phyloP scores from a whole-genome alignment of 2,329 filamentous ascomycete genomes.

The Pestalotiopsis sp. region DNA sequence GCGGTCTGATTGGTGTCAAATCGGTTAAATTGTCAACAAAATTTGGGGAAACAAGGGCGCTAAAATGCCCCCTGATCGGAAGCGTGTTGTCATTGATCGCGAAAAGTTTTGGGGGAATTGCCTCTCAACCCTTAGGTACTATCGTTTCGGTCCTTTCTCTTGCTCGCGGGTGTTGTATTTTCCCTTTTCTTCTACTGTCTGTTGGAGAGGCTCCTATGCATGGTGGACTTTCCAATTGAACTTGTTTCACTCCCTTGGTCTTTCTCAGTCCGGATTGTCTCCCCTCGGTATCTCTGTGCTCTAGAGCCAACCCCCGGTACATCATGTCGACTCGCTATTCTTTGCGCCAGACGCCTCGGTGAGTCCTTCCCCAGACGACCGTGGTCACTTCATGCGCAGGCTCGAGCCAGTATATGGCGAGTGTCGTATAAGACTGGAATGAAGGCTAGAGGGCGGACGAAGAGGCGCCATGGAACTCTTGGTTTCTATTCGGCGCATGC shows the following conservation, averaged over 20 bases:
- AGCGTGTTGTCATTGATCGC: slow-evolving; percentile 9
- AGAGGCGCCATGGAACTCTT: neutral
- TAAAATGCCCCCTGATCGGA: slow-evolving; percentile 1
- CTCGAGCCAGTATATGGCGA: neutral
- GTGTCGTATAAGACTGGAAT: neutral
- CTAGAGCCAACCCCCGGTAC: neutral
- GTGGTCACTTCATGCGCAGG: neutral
- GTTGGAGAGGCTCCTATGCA: neutral
- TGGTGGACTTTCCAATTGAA: slow-evolving; percentile 1
- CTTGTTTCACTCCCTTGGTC: neutral
- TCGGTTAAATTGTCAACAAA: slow-evolving; percentile 10
- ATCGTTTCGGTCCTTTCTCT: neutral
- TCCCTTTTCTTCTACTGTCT: neutral
- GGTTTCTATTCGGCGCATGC: neutral
- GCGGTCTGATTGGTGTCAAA: neutral
- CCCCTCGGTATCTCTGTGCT: neutral
- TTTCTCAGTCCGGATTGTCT: neutral
- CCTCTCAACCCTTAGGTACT: neutral
- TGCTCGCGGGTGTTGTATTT: neutral
- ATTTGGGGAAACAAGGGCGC: slow-evolving; percentile 4
- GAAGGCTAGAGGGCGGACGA: neutral
- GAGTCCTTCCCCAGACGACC: slow-evolving; percentile 10
- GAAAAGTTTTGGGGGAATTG: slow-evolving; percentile 2
- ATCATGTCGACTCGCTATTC: slow-evolving; percentile 28
- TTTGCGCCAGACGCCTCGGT: slow-evolving; percentile 30